A percentile compares a stretch with the other conserved stretches of the same genome.
These are phyloP conservation scores for Colletotrichum sp. DNA, from an alignment of 2,329 filamentous ascomycete species.

Conservation along the genomic window DNA sequence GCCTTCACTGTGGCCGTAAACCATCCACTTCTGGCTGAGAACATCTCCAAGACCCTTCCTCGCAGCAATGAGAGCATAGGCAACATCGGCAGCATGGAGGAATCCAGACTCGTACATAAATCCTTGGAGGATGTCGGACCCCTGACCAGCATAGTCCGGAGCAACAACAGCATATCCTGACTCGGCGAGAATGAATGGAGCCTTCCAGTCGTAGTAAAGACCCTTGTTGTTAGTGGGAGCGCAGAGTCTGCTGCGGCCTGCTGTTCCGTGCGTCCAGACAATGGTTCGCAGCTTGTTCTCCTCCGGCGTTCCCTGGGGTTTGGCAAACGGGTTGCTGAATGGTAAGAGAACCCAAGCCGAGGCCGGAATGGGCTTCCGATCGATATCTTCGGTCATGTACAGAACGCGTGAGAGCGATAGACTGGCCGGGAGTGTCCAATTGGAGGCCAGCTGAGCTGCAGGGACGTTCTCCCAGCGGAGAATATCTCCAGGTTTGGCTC, in stretches of 20 bases:
- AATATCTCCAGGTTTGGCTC: background rate
- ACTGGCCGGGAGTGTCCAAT: slow-evolving; percentile 19
- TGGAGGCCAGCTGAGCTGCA: background rate
- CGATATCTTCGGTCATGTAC: slow-evolving; percentile 23
- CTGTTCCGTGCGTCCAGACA: slow-evolving; percentile 30
- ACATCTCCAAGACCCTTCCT: slow-evolving; percentile 19
- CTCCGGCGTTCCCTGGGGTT: background rate
- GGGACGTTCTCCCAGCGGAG: slow-evolving; percentile 20
- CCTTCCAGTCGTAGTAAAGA: slow-evolving; percentile 27
- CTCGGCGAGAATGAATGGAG: slow-evolving; percentile 23
- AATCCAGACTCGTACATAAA: slow-evolving; percentile 25
- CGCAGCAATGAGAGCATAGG: slow-evolving; percentile 22
- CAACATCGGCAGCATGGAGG: slow-evolving; percentile 25
- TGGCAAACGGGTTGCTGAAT: background rate
- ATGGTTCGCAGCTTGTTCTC: slow-evolving; percentile 14
- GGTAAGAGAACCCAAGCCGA: background rate
- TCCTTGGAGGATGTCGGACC: slow-evolving; percentile 22
- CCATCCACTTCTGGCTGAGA: slow-evolving; percentile 26
- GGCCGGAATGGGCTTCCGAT: slow-evolving; percentile 13
- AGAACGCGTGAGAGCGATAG: background rate
- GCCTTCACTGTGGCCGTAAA: slow-evolving; percentile 27
- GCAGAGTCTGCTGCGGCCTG: slow-evolving; percentile 24
- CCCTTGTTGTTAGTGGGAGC: slow-evolving; percentile 27
- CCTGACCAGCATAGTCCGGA: slow-evolving; percentile 16
- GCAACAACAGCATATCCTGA: slow-evolving; percentile 17